Percentiles rank a stretch among this genome's conserved stretches.
Conservation (phyloP, 1,284 basidiomycete species). For the Ganoderma multipileum region DNA sequence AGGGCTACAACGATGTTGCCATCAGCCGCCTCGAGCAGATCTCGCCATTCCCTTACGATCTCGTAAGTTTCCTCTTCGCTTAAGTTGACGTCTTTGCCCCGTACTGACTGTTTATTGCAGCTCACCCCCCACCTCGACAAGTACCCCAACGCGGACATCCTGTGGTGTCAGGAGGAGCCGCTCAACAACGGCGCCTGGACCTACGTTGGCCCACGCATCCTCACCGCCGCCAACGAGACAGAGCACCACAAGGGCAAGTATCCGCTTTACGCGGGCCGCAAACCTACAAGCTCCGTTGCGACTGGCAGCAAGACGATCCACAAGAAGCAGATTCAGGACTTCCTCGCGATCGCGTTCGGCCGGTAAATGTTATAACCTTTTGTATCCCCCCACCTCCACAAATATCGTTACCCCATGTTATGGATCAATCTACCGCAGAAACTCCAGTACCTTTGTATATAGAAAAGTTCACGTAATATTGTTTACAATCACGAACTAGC, state of each 20-base stretch:
- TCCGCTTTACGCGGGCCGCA: conserved; percentile 86
- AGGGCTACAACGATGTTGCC: conserved; percentile 90
- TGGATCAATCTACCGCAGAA: conserved; percentile 6
- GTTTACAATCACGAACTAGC: conserved; percentile 25
- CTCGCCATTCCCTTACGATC: conserved; percentile 95
- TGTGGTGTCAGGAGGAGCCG: conserved; percentile 95
- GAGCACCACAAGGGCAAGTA: conserved; percentile 92
- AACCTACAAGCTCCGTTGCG: conserved; percentile 88
- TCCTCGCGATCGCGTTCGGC: conserved; percentile 66
- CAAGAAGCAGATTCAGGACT: conserved; percentile 85
- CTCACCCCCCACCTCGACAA: conserved; percentile 90
- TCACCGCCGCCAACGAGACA: conserved; percentile 84
- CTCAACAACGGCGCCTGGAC: conserved; percentile 95
- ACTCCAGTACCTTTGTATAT: conserved; percentile 21
- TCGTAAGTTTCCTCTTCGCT: conserved; percentile 51
- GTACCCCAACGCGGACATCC: conserved; percentile 92
- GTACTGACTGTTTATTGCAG: conserved; percentile 45
- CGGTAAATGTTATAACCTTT: conserved; percentile 11
- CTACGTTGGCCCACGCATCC: conserved; percentile 89
- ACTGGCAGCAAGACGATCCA: conserved; percentile 91
- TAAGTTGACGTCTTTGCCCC: background rate
- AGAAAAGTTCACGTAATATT: conserved; percentile 26
- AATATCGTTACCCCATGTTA: conserved; percentile 6
- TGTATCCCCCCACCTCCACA: background rate
- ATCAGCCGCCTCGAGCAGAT: conserved; percentile 96